Evolutionary conservation across 225 moss, liverwort and hornwort genomes (phyloP), one percentile per base, ranked within the genome.

Genomic region (Bryoerythrophyllum caledonicum): DNA sequence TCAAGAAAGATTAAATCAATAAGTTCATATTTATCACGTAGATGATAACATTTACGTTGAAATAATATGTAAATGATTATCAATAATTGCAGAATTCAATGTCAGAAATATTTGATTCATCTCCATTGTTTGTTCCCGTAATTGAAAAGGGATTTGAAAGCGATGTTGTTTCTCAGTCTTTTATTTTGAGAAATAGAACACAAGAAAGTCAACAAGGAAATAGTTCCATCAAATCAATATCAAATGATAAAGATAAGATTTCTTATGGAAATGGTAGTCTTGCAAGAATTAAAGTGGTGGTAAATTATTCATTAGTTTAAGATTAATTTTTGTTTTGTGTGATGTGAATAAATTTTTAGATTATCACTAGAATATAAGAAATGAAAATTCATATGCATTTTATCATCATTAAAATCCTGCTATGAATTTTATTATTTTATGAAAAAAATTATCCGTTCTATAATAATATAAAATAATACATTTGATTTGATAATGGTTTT

Each of bases 261-360:
- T 78, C 81, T 32, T 80, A 79, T 78, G 87, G 89, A 69, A 81
- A 49, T 51, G 49, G 79, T 20, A 77, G 62, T 41, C 73, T 93
- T 67, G 93, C 93, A 73, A 87, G 87, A 76, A 93, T 93, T 32
- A 93, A 93, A 91, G 93, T 93, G 83, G 93, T 93, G 86, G 93
- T 93, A 84, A 1, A 81, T 72, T 41, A 3, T 28, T 28, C 28
- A 28, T 28, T 28, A 2, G 3, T 28, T 28, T 28, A 28, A 28
- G 28, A 28, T 28, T 28, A 28, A 28, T 2, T 28, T 28, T 2
- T 28, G 2, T 28, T 28, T 28, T 28, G 28, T 2, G 3, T 28
- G 28, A 28, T 28, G 28, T 28, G 28, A 2, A 28, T 28, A n/a
- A n/a, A n/a, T n/a, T n/a, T n/a, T n/a, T n/a, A n/a, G n/a, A n/a